Base-by-base conservation (phyloP, 2,329 filamentous ascomycete genomes). In the Ceratocystis cubensis region DNA sequence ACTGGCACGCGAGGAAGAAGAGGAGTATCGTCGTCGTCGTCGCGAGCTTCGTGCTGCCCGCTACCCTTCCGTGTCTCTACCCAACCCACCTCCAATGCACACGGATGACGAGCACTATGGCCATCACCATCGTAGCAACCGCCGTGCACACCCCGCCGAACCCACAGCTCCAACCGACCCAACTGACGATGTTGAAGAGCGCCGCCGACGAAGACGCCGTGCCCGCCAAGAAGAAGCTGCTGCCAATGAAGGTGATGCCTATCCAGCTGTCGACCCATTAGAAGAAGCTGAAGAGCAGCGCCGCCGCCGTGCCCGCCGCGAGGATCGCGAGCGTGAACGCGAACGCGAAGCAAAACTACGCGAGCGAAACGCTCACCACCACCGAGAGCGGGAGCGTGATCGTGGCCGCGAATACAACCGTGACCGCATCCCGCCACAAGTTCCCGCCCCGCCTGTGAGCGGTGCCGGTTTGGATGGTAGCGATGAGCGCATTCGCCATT, bases 1-100 rank as follows among this genome's bases (percentile, higher is more conserved):
- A 45, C 77, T 80, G 17, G 75, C 76, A 15, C 73, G 74, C 10
- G 80, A 80, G 48, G 72, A 72, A 25, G 82, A 85, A 3, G 80
- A 80, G 15, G 79, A 80, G 63, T 80, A 82, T 65, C 81, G 81
- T 25, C 80, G 80, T 30, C 78, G 79, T 4, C 78, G 82, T 45
- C 80, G 79, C 28, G 82, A 84, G 66, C 80, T 81, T 25, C 77
- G 79, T 53, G 81, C 37, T 13, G 10, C 79, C 7, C 56, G 56
- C 15, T 8, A 59, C 25, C 25, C 56, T 20, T 17, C 56, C 2
- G 20, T n/a, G 2, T 30, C 56, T 37, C 2, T 59, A 5, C 56
- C 56, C 33, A 76, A 74, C 30, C 15, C 71, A 33, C 28, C 56
- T 6, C 56, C 56, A n/a, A 59, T 59, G 74, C 1, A 73, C 72